Conservation (phyloP, 2,329 filamentous ascomycete genomes). For the Juglanconis oblonga region DNA sequence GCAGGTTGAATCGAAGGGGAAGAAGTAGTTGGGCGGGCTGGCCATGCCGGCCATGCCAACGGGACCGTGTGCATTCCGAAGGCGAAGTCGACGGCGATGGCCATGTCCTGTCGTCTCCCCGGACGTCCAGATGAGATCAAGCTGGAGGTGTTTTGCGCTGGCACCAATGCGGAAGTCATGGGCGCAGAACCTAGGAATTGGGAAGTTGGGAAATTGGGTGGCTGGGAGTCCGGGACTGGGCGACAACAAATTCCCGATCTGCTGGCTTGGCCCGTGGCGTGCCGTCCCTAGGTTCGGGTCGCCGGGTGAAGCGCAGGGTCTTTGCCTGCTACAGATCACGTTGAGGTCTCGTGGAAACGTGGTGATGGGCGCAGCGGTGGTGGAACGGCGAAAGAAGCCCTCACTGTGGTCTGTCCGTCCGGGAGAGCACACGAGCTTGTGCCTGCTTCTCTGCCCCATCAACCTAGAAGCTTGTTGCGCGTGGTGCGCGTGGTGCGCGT, state of each 20-base stretch:
- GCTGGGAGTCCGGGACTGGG: not conserved
- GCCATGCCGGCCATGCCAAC: no score
- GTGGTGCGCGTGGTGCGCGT: no score
- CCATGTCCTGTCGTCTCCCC: no score
- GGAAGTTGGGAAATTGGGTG: not conserved
- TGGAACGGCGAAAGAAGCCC: no score
- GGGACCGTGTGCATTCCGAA: no score
- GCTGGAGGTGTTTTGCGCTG: not conserved
- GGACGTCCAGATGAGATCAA: no score
- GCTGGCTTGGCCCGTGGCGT: slow-evolving; percentile 9
- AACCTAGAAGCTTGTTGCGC: not conserved
- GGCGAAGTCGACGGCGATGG: no score
- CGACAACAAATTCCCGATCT: not conserved
- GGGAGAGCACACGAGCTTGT: not conserved
- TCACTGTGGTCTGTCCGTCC: not conserved
- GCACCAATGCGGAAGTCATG: not conserved
- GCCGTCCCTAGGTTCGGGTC: slow-evolving; percentile 9
- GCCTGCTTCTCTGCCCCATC: no score
- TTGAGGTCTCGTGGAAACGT: not conserved
- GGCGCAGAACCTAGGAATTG: no score
- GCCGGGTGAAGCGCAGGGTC: slow-evolving; percentile 4
- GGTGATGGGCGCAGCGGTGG: not conserved
- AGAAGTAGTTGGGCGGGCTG: slow-evolving; percentile 6
- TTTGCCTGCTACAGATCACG: not conserved
- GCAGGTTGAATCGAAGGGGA: slow-evolving; percentile 12